Evolutionary conservation across 2,329 filamentous ascomycete genomes (phyloP), one percentile per base, ranked within the genome.

Genomic region (Trichoderma hamatum): DNA sequence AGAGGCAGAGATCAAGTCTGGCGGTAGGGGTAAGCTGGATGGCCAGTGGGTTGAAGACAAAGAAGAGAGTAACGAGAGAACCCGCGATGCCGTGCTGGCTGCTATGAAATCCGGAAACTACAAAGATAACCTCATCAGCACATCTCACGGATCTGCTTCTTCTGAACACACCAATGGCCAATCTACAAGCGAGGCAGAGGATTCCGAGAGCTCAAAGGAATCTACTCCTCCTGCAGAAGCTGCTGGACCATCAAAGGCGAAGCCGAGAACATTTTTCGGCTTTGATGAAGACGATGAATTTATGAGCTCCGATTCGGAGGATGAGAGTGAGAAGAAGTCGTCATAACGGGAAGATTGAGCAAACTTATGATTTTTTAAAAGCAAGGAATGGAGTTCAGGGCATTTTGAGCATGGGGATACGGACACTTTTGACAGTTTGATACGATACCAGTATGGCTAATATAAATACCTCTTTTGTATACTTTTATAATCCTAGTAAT

Each of bases 31-130:
- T 66, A 86, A 90, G 78, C 80, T 97, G 51, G 93, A 97, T 75
- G 93, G 93, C 0, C 92, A 95, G 77, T 99, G 95, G 94, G 90
- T 98, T 51, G 96, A 99, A 78, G 91, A 93, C 72, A 97, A 96
- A 80, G 94, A 97, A 74, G 94, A 97, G 77, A 92, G 91, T 30
- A 90, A 88, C 72, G 93, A 96, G 81, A 91, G 92, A 79, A 95
- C 94, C 0, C 84, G 92, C 51, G 89, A 92, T 73, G 92, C 92
- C 3, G 91, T 95, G 6, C 76, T 91, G 54, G 88, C 86, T 60
- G 90, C 89, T 9, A 90, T 94, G 82, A 90, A 88, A 79, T 83
- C 84, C 19, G 89, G 89, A 2, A 83, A 84, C 66, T 88, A 86
- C 76, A 87, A 84, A 71, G 89, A 91, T 80, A 89, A 88, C 72